Evolutionary conservation across 768 basidiomycete genomes (phyloP).

Genomic region (Exidia glandulosa): DNA sequence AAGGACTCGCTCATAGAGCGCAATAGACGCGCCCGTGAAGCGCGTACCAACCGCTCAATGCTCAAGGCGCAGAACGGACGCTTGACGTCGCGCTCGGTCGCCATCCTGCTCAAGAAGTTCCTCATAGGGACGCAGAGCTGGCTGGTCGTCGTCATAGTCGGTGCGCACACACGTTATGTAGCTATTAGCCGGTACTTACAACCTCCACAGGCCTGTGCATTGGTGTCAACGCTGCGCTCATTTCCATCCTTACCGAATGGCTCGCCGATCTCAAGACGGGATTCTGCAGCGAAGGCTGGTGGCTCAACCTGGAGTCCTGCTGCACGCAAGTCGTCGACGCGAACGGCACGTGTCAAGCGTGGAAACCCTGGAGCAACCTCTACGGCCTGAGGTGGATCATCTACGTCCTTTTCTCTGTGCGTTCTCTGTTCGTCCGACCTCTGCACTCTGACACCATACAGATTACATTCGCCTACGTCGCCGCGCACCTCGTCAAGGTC

Average conservation of each 20-base stretch:
- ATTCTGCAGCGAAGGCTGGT: constrained; percentile 95
- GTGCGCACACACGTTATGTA: constrained; percentile 35
- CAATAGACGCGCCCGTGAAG: constrained; percentile 58
- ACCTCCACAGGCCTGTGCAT: constrained; percentile 66
- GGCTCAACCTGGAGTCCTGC: constrained; percentile 96
- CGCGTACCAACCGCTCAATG: constrained; percentile 32
- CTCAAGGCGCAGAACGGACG: constrained; percentile 38
- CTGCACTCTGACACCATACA: constrained; percentile 20
- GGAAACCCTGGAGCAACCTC: constrained; percentile 79
- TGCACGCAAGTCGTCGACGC: constrained; percentile 89
- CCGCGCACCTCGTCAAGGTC: constrained; percentile 78
- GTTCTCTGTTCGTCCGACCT: constrained; percentile 18
- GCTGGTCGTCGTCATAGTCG: constrained; percentile 84
- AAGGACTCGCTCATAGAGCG: constrained; percentile 89
- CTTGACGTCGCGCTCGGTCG: constrained; percentile 45
- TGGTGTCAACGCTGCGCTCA: constrained; percentile 87
- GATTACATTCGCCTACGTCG: constrained; percentile 73
- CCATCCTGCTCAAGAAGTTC: constrained; percentile 47
- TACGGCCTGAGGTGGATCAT: constrained; percentile 67
- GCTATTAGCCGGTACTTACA: not conserved
- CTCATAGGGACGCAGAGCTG: constrained; percentile 75
- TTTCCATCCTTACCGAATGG: constrained; percentile 95
- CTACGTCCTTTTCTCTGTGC: constrained; percentile 83
- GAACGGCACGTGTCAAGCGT: constrained; percentile 74
- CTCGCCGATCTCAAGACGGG: constrained; percentile 96